Evolutionary conservation across 164 flowering plant species (phyloP), one percentile per base, ranked within the genome.

Genomic region (Brasenia schreberi): DNA sequence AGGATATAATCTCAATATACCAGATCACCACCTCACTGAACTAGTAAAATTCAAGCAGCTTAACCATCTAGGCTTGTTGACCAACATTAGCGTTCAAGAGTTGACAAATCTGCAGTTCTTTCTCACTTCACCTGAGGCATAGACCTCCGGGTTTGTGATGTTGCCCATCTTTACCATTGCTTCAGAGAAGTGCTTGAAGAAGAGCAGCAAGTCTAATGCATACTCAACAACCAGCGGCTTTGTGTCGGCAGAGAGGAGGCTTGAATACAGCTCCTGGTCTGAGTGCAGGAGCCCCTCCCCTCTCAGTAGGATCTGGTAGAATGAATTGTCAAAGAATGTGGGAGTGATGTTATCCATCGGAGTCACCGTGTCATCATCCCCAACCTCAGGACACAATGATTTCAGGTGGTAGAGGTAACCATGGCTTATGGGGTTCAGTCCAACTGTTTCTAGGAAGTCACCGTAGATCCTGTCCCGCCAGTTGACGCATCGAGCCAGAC

Each of bases 131-230:
- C 98, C 96, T 19, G 68, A 71, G 39, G 61, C 78, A 68, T 77
- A 80, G 79, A 84, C 84, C 1, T 87, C 89, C 0, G 74, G 56
- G 66, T 87, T 83, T 2, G 82, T 78, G 39, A 90, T 85, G 52
- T 93, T 90, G 56, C 98, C 97, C 87, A 93, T 19, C 71, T 84
- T 93, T 75, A 93, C 96, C 94, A 93, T 90, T 0, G 98, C 87
- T 19, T 90, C 90, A 0, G 97, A 74, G 66, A 90, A 90, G 71
- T 90, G 95, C 72, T 83, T 70, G 76, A 90, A 90, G 81, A 93
- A 93, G 23, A 87, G 92, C 10, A 82, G 1, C 0, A 81, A 27
- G 45, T 93, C 84, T 59, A 64, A 81, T 0, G 97, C 97, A 59
- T 90, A 93, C 67, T 80, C 76, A 59, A 64, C 64, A 62, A 90